Percentiles rank a stretch among this genome's conserved stretches.
Evolutionary conservation across 2,329 filamentous ascomycete genomes (phyloP).

Genomic region (Parafenestella ontariensis): DNA sequence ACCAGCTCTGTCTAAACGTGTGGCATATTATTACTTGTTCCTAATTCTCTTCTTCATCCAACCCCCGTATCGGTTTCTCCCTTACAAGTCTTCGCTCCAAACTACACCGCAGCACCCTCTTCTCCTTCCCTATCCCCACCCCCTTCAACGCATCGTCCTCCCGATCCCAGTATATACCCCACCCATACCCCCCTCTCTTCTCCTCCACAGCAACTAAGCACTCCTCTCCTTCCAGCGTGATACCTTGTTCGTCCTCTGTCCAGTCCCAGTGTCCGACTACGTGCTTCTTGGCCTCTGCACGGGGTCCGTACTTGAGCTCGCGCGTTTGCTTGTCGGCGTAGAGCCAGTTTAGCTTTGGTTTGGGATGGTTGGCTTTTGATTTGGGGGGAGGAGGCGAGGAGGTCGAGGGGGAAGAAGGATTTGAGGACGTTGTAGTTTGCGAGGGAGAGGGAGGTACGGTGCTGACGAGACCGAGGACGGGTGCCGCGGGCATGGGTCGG

Average conservation of each 20-base stretch:
- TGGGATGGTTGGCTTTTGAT: slow-evolving; percentile 6
- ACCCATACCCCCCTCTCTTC: slow-evolving; percentile 53
- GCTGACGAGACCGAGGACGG: slow-evolving; percentile 58
- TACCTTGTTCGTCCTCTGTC: slow-evolving; percentile 64
- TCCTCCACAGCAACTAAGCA: slow-evolving; percentile 65
- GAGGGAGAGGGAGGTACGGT: slow-evolving; percentile 46
- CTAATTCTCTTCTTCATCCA: slow-evolving; percentile 18
- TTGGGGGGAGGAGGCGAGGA: slow-evolving; percentile 18
- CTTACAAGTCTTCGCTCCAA: slow-evolving; percentile 51
- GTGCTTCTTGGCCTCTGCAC: slow-evolving; percentile 75
- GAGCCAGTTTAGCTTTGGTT: slow-evolving; percentile 71
- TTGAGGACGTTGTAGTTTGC: not conserved
- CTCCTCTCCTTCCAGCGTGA: slow-evolving; percentile 63
- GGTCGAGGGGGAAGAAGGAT: slow-evolving; percentile 55
- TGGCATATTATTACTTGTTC: not conserved
- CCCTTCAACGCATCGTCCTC: slow-evolving; percentile 56
- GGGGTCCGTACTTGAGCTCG: slow-evolving; percentile 69
- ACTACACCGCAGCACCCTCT: slow-evolving; percentile 54
- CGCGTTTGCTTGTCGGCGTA: slow-evolving; percentile 67
- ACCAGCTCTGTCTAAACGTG: not conserved
- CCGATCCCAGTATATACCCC: slow-evolving; percentile 61
- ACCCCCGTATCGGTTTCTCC: slow-evolving; percentile 15
- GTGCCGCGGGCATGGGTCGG: slow-evolving; percentile 42
- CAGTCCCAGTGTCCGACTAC: slow-evolving; percentile 83
- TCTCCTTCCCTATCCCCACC: slow-evolving; percentile 47